Evolutionary conservation across 768 basidiomycete genomes (phyloP), one percentile per base, ranked within the genome.

Genomic region (Pulveroboletus ravenelii): DNA sequence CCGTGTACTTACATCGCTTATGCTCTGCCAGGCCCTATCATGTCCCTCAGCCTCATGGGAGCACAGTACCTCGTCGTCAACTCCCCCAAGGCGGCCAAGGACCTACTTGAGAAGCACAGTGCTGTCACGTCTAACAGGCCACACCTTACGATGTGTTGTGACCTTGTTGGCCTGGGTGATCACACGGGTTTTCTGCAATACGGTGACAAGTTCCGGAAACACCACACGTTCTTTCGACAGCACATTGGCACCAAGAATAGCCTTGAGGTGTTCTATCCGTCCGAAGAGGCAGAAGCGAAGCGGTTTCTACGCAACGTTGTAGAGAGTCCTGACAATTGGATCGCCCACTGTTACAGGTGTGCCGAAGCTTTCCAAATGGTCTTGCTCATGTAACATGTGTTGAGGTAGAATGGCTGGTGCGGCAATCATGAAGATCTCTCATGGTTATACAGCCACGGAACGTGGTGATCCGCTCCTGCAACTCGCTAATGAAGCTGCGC

Each of bases 51-150:
- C 23, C 53, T 77, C 34, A 63, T 80, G 43, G 71, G 75, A 31
- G 71, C 72, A 40, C 70, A 68, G 5, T 71, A 78, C 61, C 52
- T 83, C 41, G 67, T 82, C 50, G 63, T 83, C 39, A 80, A 76
- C 62, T 72, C 71, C 57, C 47, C 71, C 52, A 66, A 75, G 53
- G 71, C 68, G 0, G n/a, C 23, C 15, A 40, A 23, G 3, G 54
- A 62, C 13, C 20, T 62, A 4, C 47, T 62, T 1, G 54, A 54
- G 5, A 62, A 59, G 35, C 46, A 45, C 18, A 48, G 54, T 1
- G 30, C 47, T 3, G 27, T 41, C 6, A 36, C 34, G 6, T 54
- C 60, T 1, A 39, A 54, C 32, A 50, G 54, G 35, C 51, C 48
- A 3, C 48, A 38, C 10, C 27, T 51, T 2, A 52, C 51, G 8